These are phyloP conservation scores for Chrysoporthe cubensis DNA, from an alignment of 2,329 filamentous ascomycete species.

Conservation along the genomic window DNA sequence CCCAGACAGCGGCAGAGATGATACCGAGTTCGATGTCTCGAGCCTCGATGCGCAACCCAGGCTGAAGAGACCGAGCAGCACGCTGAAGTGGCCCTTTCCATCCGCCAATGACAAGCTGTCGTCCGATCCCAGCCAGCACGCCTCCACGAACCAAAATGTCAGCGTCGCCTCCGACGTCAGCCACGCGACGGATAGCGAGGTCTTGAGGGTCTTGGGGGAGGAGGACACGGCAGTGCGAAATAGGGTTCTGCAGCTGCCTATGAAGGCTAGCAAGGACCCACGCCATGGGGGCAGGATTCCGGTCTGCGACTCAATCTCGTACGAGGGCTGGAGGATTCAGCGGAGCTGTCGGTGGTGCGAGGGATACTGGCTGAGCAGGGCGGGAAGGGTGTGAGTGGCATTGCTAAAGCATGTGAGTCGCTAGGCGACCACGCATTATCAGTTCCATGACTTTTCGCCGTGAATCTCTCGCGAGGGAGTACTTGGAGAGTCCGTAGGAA, in stretches of 20 bases:
- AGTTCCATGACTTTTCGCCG: background rate
- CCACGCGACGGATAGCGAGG: background rate
- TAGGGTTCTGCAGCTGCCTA: background rate
- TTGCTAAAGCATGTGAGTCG: background rate
- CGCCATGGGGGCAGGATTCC: background rate
- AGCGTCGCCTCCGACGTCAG: background rate
- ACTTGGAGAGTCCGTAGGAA: too few species aligned
- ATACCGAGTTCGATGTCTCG: background rate
- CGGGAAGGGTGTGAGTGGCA: background rate
- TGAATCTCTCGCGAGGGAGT: background rate
- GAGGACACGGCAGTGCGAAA: background rate
- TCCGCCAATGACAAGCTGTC: background rate
- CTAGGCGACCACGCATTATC: background rate
- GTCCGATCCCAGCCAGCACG: background rate
- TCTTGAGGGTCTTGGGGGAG: too few species aligned
- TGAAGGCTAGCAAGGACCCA: background rate
- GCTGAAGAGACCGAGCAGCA: background rate
- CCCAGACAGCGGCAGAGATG: too few species aligned
- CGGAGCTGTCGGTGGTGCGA: conserved; percentile 11
- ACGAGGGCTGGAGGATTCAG: conserved; percentile 8
- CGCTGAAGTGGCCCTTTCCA: background rate
- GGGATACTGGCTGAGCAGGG: background rate
- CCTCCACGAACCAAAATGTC: background rate
- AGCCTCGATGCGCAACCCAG: background rate
- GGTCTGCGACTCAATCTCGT: background rate